Evolutionary conservation across 2,329 filamentous ascomycete species (phyloP).

Genomic region (Sarocladium oryzae): DNA sequence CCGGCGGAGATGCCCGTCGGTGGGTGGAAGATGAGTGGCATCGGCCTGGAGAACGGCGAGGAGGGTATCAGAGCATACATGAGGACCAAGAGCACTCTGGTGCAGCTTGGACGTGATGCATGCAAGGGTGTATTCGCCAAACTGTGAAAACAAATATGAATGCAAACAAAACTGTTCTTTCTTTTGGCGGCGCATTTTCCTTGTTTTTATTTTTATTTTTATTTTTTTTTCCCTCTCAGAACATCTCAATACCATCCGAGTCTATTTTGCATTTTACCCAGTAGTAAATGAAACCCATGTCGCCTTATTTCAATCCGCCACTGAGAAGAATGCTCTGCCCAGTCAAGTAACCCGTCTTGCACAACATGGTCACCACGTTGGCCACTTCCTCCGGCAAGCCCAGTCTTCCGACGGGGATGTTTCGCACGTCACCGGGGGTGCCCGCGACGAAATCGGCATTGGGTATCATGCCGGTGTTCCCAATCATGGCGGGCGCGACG

Average conservation of each 20-base stretch:
- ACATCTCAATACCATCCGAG: not conserved
- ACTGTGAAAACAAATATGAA: constrained; percentile 33
- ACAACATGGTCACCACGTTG: constrained; percentile 24
- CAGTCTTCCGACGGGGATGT: constrained; percentile 33
- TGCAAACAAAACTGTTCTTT: not conserved
- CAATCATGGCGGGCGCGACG: constrained; percentile 64
- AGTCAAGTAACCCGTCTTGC: constrained; percentile 17
- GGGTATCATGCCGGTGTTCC: constrained; percentile 56
- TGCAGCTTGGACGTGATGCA: constrained; percentile 67
- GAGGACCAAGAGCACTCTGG: constrained; percentile 78
- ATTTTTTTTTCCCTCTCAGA: not conserved
- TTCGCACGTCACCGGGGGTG: constrained; percentile 51
- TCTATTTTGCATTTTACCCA: no score
- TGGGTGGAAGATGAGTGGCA: constrained; percentile 84
- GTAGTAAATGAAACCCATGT: no score
- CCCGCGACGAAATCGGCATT: constrained; percentile 35
- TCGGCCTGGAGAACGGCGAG: constrained; percentile 81
- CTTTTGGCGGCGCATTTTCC: not conserved
- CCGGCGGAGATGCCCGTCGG: constrained; percentile 90
- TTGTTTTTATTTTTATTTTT: not conserved
- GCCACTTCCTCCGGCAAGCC: constrained; percentile 28
- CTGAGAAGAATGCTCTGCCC: constrained; percentile 18
- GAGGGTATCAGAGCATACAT: constrained; percentile 77
- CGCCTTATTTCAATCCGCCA: constrained; percentile 16
- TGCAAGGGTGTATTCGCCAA: constrained; percentile 65